phyloP scores from a whole-genome alignment of 768 basidiomycete genomes.

The Coprinopsis marcescibilis region DNA sequence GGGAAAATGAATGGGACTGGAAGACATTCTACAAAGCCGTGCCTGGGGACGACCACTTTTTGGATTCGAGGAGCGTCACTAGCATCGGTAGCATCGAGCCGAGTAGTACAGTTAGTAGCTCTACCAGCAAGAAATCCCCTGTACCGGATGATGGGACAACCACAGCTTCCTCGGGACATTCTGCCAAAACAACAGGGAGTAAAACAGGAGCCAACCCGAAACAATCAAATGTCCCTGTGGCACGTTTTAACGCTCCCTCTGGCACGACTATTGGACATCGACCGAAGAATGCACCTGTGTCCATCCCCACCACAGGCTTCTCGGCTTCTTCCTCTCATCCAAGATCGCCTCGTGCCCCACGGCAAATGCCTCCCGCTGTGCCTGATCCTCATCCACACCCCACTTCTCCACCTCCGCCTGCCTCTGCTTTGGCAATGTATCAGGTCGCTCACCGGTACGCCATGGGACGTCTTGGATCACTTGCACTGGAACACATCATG shows the following conservation, averaged over 20 bases:
- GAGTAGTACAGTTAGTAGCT: constrained; percentile 23
- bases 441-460: constrained; percentile 72
- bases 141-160: constrained; percentile 17
- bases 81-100: constrained; percentile 47
- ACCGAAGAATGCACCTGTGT: constrained; percentile 37
- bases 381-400: constrained; percentile 73
- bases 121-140: constrained; percentile 27
- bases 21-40: constrained; percentile 45
- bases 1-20: constrained; percentile 65
- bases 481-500: constrained; percentile 73
- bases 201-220: too few species aligned
- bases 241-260: too few species aligned
- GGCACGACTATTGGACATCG: too few species aligned
- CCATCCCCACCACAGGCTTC: constrained; percentile 29
- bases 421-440: constrained; percentile 71
- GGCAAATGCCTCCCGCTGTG: constrained; percentile 28
- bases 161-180: constrained; percentile 16
- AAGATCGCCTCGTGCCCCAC: constrained; percentile 39
- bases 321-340: constrained; percentile 37
- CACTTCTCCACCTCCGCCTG: constrained; percentile 52
- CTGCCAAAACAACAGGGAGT: constrained; percentile 15
- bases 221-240: too few species aligned
- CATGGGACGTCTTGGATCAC: constrained; percentile 56
- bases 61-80: constrained; percentile 43
- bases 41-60: constrained; percentile 24